Base-by-base conservation (phyloP, 495 filamentous ascomycete genomes). In the Parachaetomium inaequale region DNA sequence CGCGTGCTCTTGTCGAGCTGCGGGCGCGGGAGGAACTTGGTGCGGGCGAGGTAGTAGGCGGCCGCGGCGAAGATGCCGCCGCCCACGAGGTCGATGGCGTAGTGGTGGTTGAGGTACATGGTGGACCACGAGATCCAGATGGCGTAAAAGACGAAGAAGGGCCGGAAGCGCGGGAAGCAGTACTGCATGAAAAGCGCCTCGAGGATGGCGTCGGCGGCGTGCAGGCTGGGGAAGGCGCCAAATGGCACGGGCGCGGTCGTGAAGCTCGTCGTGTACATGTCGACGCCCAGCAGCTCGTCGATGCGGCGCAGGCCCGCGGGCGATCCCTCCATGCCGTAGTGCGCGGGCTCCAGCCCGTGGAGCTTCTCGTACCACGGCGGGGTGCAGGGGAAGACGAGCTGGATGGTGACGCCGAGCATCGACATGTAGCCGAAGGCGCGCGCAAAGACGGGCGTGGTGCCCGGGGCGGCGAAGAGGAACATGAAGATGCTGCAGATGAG, bases 61-160 rank as follows among this genome's bases (percentile, higher is more conserved):
- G 88, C 74, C n/a, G 84, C 87, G 56, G 93, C 89, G 54, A 96
- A 74, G 51, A 95, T 75, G 74, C 87, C 89, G 64, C 93, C 93
- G 58, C 86, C 90, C 52, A 96, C 88, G 49, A 97, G 78, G 75
- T 97, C 93, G 49, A 97, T 89, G 50, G 93, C 93, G 69, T 97
- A 97, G 75, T 97, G 93, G 74, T 97, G 93, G 46, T 90, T 93
- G 56, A 97, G 84, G 69, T 97, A 96, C 89, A 97, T 94, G 53
- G 93, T 97, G n/a, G 93, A 88, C 93, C 93, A 97, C 88, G 90
- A 96, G 69, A 97, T 87, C 93, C 93, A 97, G 57, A 87, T 79
- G 11, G 86, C 87, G 74, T 97, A 96, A 52, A 80, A 81, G 50
- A 92, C 81, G 76, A 93, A 94, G 28, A 93, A 70, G 38, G 86